These are phyloP conservation scores for Mycena metata DNA, from an alignment of 768 basidiomycete species.

Conservation along the genomic window DNA sequence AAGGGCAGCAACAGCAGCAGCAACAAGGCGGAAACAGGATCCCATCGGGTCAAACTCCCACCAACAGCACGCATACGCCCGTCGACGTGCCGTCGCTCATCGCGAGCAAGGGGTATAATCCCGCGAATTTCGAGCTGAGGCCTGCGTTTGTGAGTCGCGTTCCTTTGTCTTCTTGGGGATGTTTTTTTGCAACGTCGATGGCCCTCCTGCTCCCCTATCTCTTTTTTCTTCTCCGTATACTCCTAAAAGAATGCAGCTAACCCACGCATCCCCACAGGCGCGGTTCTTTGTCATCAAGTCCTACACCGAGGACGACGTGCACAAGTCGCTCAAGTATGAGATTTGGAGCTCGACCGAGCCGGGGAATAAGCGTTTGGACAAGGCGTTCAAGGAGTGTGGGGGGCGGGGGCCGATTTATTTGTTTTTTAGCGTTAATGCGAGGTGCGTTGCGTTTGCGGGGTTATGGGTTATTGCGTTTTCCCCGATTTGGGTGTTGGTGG, in stretches of 20 bases:
- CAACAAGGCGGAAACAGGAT: too few species aligned
- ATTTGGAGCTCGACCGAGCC: constrained; percentile 98
- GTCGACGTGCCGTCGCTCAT: constrained; percentile 91
- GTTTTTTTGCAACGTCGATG: too few species aligned
- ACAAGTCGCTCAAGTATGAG: constrained; percentile 97
- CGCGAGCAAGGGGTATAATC: constrained; percentile 92
- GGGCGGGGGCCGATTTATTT: constrained; percentile 96
- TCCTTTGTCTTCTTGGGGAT: not conserved
- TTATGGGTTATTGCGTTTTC: too few species aligned
- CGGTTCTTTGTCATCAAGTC: constrained; percentile 99
- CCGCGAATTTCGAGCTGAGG: constrained; percentile 83
- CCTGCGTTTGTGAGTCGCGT: constrained; percentile 76
- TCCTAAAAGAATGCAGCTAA: too few species aligned
- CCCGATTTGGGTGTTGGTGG: too few species aligned
- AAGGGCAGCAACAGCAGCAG: too few species aligned
- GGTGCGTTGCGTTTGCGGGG: constrained; percentile 53
- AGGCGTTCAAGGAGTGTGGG: constrained; percentile 95
- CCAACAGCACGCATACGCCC: constrained; percentile 63
- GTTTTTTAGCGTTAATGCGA: constrained; percentile 98
- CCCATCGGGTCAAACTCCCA: constrained; percentile 49
- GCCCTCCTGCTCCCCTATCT: not conserved
- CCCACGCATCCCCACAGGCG: constrained; percentile 65
- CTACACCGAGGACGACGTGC: constrained; percentile 98
- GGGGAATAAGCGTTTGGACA: constrained; percentile 97
- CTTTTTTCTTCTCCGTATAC: too few species aligned